A percentile compares a stretch with the other conserved stretches of the same genome.
Conservation (phyloP, 2,329 filamentous ascomycete genomes). For the Phoma sp. region DNA sequence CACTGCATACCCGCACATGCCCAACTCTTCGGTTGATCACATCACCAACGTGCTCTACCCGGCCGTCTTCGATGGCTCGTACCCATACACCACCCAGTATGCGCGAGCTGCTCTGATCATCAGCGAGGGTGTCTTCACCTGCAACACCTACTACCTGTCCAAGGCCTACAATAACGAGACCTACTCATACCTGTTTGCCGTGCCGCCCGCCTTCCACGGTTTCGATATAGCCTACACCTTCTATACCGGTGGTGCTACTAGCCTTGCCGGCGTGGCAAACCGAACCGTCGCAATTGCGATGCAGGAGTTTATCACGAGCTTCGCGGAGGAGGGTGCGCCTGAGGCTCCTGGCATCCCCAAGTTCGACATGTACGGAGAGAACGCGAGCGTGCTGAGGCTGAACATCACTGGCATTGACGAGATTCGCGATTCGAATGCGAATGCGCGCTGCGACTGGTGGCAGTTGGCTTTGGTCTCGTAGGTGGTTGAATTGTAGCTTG, state of each 20-base stretch:
- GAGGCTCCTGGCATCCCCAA: constrained; percentile 49
- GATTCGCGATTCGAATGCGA: constrained; percentile 56
- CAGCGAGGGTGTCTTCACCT: constrained; percentile 57
- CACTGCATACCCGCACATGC: constrained; percentile 39
- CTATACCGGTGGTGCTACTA: constrained; percentile 52
- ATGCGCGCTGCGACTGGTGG: constrained; percentile 62
- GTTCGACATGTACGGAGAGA: constrained; percentile 58
- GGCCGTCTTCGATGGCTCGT: constrained; percentile 55
- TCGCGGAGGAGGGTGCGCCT: constrained; percentile 51
- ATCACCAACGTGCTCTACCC: constrained; percentile 59
- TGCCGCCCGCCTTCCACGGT: constrained; percentile 62
- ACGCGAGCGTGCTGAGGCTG: constrained; percentile 55
- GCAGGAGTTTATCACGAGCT: constrained; percentile 57
- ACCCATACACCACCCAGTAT: constrained; percentile 57
- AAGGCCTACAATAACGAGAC: constrained; percentile 56
- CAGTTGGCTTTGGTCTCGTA: constrained; percentile 53
- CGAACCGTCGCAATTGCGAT: constrained; percentile 51
- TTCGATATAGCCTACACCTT: constrained; percentile 62
- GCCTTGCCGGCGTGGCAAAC: constrained; percentile 32
- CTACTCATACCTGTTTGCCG: constrained; percentile 61
- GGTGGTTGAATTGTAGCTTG: neutral
- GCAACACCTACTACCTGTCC: constrained; percentile 62
- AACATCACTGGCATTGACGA: constrained; percentile 52
- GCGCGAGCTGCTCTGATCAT: constrained; percentile 53
- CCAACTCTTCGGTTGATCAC: constrained; percentile 47